phyloP scores from a whole-genome alignment of 2,329 filamentous ascomycete species.

The Aureobasidium sp. region DNA sequence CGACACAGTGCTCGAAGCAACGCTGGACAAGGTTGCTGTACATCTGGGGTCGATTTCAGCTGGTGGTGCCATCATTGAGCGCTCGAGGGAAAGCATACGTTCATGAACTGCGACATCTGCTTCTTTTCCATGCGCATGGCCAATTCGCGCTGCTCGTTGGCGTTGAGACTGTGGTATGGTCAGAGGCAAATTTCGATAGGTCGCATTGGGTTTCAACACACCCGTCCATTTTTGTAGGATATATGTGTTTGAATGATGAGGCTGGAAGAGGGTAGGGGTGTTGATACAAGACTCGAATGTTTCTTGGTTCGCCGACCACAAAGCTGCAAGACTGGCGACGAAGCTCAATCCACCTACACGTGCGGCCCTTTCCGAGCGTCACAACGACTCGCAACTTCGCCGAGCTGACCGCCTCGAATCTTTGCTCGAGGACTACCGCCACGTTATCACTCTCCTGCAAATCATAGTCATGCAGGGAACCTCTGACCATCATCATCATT shows the following conservation, averaged over 20 bases:
- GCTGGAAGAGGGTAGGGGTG: neutral
- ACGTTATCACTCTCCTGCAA: too few species aligned
- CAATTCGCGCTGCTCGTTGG: slow-evolving; percentile 83
- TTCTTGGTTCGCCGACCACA: neutral
- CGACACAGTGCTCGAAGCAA: slow-evolving; percentile 96
- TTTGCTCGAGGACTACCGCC: neutral
- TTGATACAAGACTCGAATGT: neutral
- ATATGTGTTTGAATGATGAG: neutral
- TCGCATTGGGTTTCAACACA: slow-evolving; percentile 18
- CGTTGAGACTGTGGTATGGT: slow-evolving; percentile 52
- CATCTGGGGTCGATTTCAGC: slow-evolving; percentile 42
- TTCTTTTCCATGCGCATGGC: slow-evolving; percentile 92
- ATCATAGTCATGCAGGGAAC: too few species aligned
- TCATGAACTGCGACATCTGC: slow-evolving; percentile 99
- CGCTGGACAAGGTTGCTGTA: slow-evolving; percentile 70
- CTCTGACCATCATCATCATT: too few species aligned
- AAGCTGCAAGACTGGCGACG: slow-evolving; percentile 7
- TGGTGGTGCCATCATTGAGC: neutral
- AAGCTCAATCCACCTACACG: slow-evolving; percentile 4
- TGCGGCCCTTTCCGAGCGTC: slow-evolving; percentile 11
- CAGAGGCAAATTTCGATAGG: neutral
- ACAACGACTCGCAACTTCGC: neutral
- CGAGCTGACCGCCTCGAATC: neutral
- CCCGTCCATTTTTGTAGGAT: slow-evolving; percentile 30
- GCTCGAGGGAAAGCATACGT: slow-evolving; percentile 52